Evolutionary conservation across 2,329 filamentous ascomycete species (phyloP).

Genomic region (Teratosphaeriaceae sp.): DNA sequence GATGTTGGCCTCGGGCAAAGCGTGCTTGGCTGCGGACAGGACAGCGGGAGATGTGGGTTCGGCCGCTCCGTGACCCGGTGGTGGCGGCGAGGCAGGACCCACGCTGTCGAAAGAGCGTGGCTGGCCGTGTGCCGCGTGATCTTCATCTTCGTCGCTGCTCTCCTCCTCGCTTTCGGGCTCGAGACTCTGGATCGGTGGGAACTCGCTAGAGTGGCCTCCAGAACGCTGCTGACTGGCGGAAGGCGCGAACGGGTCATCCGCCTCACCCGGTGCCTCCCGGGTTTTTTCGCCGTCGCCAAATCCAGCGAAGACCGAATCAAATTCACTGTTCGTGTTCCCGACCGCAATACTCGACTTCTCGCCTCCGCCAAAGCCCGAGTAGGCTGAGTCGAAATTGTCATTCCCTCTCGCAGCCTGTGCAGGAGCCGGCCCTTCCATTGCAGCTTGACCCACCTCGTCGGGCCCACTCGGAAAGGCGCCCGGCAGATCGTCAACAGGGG

Average conservation of each 20-base stretch:
- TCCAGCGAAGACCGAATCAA: slow-evolving; percentile 77
- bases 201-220: too few relatives aligned
- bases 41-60: neutral
- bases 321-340: slow-evolving; percentile 61
- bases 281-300: too few relatives aligned
- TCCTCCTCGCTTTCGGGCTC: slow-evolving; percentile 80
- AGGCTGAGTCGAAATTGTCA: slow-evolving; percentile 42
- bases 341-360: too few relatives aligned
- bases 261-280: slow-evolving; percentile 12
- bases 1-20: neutral
- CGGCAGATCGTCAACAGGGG: slow-evolving; percentile 28
- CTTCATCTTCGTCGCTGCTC: slow-evolving; percentile 60
- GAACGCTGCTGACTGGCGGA: too few relatives aligned
- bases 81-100: slow-evolving; percentile 45
- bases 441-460: slow-evolving; percentile 33
- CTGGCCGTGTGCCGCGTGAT: neutral
- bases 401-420: slow-evolving; percentile 28
- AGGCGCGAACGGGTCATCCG: slow-evolving; percentile 38
- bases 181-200: slow-evolving; percentile 87
- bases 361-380: slow-evolving; percentile 13
- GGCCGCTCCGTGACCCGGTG: slow-evolving; percentile 7
- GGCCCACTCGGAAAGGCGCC: slow-evolving; percentile 52
- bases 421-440: slow-evolving; percentile 32
- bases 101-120: slow-evolving; percentile 85
- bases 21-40: neutral